Evolutionary conservation across 345 rosid species (phyloP).

Genomic region (Excoecaria agallocha): DNA sequence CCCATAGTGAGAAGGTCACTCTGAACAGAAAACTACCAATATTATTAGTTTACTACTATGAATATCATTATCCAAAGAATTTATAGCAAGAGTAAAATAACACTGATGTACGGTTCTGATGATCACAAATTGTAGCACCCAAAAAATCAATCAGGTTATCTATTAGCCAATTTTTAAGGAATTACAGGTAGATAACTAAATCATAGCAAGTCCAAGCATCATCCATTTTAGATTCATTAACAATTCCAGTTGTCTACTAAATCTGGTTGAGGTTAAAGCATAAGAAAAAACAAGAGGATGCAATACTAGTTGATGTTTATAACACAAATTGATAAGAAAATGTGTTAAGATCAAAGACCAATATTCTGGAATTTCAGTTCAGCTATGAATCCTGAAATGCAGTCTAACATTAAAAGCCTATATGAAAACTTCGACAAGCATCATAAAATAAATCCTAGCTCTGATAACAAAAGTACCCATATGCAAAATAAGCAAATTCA

Average conservation of each 20-base stretch:
- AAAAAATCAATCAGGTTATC: not conserved
- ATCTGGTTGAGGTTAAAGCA: no score
- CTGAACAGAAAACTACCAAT: not conserved
- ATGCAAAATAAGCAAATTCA: not conserved
- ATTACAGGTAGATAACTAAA: not conserved
- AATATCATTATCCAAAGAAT: not conserved
- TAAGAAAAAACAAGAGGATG: no score
- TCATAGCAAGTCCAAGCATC: not conserved
- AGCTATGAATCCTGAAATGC: no score
- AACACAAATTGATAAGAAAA: no score
- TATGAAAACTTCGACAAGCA: not conserved
- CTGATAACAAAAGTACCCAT: not conserved
- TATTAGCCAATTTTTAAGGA: not conserved
- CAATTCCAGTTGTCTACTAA: no score
- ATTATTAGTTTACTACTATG: no score
- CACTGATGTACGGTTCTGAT: no score
- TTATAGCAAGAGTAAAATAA: not conserved
- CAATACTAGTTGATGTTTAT: no score
- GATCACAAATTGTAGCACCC: no score
- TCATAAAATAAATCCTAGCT: not conserved
- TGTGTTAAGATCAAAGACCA: no score
- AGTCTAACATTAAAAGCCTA: no score
- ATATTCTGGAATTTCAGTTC: no score
- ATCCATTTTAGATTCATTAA: not conserved
- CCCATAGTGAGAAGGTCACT: conserved; percentile 2